Base-by-base conservation (phyloP, 2,329 filamentous ascomycete species). In the Fusarium subtropicale region DNA sequence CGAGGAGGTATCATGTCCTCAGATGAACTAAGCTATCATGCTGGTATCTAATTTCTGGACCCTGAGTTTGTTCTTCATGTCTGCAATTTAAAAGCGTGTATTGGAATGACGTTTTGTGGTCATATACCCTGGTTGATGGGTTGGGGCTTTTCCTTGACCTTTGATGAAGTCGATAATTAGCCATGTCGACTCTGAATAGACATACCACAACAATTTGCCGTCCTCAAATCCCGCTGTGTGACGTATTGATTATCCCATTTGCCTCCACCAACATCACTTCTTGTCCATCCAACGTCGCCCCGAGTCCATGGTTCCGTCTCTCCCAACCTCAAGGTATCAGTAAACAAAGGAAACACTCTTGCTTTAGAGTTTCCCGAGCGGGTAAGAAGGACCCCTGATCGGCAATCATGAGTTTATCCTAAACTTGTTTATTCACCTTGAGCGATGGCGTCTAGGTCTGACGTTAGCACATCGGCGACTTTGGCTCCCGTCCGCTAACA, bases 1-100 rank as follows among this genome's bases (percentile, higher is more conserved):
- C 1, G 80, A 82, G 55, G 80, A 81, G 41, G 62, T 46, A 5
- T 26, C 58, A 22, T 68, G 16, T 53, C 39, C 22, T 6, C 24
- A 31, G 18, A 24, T 31, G 10, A 36, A 45, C 26, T 33, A n/a
- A 65, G 46, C 12, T 34, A 12, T 51, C 7, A 3, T 15, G 15
- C 18, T 7, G 7, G 16, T 16, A 20, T 28, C 9, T 2, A 9
- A 10, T 10, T 7, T 2, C 26, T 53, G 24, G 56, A 26, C 39
- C 41, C 39, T 53, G 34, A 42, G 33, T 28, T 41, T 39, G 48
- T 38, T 30, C 13, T 31, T 8, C 20, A 10, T 31, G 26, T 46
- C 42, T 46, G n/a, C 20, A n/a, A 15, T 46, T 5, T 13, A 39
- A 51, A 20, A 36, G 48, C 15, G n/a, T 62, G 41, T 60, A 42